Evolutionary conservation across 106 monocot genomes (phyloP), one percentile per base, ranked within the genome.

Genomic region (Dendrobium chrysotoxum): DNA sequence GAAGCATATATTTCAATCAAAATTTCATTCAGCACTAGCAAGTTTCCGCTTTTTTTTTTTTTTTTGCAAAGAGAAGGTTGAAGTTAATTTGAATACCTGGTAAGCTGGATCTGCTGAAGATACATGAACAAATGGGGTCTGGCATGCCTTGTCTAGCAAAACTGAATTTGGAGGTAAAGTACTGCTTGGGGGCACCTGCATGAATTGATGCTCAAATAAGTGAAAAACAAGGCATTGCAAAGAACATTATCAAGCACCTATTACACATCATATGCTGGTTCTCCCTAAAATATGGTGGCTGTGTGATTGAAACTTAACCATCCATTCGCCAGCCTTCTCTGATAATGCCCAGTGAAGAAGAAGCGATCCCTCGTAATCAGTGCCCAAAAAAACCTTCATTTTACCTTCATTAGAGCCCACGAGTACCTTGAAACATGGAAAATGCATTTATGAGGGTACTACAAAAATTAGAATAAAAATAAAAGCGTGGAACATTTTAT

Each of bases 301-400:
- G 50, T 50, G 61, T 58, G 10, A 21, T 39, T 80, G 20, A 79
- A 70, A 71, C n/a, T 73, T 88, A 71, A 93, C 98, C 95, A 76
- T 86, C 98, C 98, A 99, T 71, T 99, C 95, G 75, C 87, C 84
- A 46, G 85, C 77, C n/a, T 82, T 83, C 81, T 84, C 80, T 77
- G 98, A 89, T 78, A 95, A 80, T 42, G 81, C 91, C 98, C 98
- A 99, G 82, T 99, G 98, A 88, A 99, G 93, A 82, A 90, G 81
- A 83, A 92, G 86, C 67, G 91, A 88, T 25, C 77, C 87, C 72
- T 82, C 57, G 9, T 50, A 78, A 87, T 92, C 87, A 40, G 95
- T 92, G 67, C 86, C 92, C 79, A 99, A 18, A 88, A 81, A 81
- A 87, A 93, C 86, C 83, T 90, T 95, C 61, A 58, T 89, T 77